phyloP scores from a whole-genome alignment of 352 stramenopile species.

The Phytophthora pinifolia region DNA sequence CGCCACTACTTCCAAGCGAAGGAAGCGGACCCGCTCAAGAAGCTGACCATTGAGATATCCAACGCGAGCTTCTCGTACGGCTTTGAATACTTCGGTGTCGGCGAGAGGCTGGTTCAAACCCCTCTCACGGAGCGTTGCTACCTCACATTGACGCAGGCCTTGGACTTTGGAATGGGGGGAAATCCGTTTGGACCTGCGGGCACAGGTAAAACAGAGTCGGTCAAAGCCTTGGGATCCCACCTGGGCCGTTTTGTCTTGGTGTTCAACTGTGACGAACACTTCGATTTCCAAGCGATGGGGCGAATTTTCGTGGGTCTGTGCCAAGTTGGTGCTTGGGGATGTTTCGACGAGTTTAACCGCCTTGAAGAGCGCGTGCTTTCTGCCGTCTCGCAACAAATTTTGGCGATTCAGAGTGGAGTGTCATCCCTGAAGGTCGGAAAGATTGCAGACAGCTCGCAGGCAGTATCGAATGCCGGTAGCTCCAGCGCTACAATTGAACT shows the following conservation, averaged over 20 bases:
- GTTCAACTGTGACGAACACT: slow-evolving; percentile 99
- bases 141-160: slow-evolving; percentile 98
- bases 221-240: slow-evolving; percentile 99
- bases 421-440: slow-evolving; percentile 79
- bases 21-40: slow-evolving; percentile 86
- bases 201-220: slow-evolving; percentile 99
- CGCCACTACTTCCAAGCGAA: slow-evolving; percentile 95
- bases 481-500: slow-evolving; percentile 90
- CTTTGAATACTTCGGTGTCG: slow-evolving; percentile 99
- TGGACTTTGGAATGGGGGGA: slow-evolving; percentile 98
- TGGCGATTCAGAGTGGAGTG: slow-evolving; percentile 98
- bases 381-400: slow-evolving; percentile 99
- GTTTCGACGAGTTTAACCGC: slow-evolving; percentile 99
- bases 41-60: slow-evolving; percentile 96
- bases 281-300: slow-evolving; percentile 99
- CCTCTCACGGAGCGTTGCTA: slow-evolving; percentile 99
- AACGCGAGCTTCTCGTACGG: slow-evolving; percentile 99
- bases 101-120: slow-evolving; percentile 99
- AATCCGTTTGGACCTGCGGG: slow-evolving; percentile 99
- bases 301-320: slow-evolving; percentile 99
- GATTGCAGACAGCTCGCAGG: slow-evolving; percentile 25
- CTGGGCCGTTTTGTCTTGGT: slow-evolving; percentile 99
- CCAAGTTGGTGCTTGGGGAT: slow-evolving; percentile 99
- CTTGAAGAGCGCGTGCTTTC: slow-evolving; percentile 99
- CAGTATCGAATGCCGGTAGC: slow-evolving; percentile 20